phyloP scores from a whole-genome alignment of 2,329 filamentous ascomycete species.

The Fusarium marasasianum region DNA sequence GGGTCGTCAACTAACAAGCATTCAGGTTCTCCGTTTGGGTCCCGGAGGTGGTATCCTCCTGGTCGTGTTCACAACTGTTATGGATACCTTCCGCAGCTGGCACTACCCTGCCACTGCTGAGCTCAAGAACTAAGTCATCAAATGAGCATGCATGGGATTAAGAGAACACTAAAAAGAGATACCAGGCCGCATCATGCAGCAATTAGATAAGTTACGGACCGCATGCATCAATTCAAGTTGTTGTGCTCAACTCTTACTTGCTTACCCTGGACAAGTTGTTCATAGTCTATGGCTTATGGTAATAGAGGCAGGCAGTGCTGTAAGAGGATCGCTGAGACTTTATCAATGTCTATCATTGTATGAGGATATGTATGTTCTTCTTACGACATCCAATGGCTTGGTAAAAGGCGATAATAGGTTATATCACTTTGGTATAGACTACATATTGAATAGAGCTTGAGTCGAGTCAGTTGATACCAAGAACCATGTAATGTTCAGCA shows the following conservation, averaged over 20 bases:
- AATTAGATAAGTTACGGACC: constrained; percentile 18
- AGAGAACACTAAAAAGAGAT: constrained; percentile 30
- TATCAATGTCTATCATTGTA: constrained; percentile 9
- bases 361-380: constrained; percentile 3
- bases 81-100: constrained; percentile 87
- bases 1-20: neutral
- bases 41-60: constrained; percentile 75
- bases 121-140: constrained; percentile 5
- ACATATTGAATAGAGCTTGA: constrained; percentile 26
- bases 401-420: constrained; percentile 1
- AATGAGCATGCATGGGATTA: neutral
- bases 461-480: constrained; percentile 17
- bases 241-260: too few relatives aligned
- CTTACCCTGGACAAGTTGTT: too few relatives aligned
- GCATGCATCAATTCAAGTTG: neutral
- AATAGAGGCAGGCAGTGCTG: neutral
- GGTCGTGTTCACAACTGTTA: constrained; percentile 86
- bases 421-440: constrained; percentile 12
- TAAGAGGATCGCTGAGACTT: constrained; percentile 12
- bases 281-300: too few relatives aligned
- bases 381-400: constrained; percentile 6
- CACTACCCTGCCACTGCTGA: constrained; percentile 40
- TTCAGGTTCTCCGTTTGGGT: constrained; percentile 58
- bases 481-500: neutral
- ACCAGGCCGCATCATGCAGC: constrained; percentile 23